A percentile compares a stretch with the other conserved stretches of the same genome.
Evolutionary conservation across 2,329 filamentous ascomycete species (phyloP).

Genomic region (Chaetomium sp.): DNA sequence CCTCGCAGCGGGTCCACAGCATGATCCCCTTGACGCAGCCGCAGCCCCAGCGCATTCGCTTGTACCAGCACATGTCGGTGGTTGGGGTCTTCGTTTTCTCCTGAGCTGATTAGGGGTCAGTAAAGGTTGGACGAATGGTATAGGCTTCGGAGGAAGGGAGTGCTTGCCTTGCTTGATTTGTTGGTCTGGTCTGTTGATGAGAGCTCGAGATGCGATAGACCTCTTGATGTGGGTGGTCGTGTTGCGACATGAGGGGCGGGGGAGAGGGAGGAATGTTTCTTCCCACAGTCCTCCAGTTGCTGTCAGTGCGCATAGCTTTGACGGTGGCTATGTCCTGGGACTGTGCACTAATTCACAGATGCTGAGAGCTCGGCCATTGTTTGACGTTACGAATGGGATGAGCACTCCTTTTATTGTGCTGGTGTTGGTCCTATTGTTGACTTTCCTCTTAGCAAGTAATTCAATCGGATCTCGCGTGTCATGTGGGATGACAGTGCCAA

Average conservation of each 20-base stretch:
- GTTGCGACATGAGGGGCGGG: neutral
- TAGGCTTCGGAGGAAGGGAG: neutral
- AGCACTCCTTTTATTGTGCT: neutral
- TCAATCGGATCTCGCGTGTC: neutral
- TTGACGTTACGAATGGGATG: neutral
- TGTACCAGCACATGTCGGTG: conserved; percentile 20
- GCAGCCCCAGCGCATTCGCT: conserved; percentile 22
- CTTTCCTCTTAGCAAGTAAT: neutral
- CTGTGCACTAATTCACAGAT: neutral
- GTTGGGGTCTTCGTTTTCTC: neutral
- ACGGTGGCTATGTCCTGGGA: neutral
- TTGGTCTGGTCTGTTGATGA: neutral
- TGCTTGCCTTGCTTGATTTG: neutral
- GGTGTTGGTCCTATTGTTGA: neutral
- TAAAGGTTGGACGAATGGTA: no score
- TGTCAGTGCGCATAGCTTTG: neutral
- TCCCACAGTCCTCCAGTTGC: neutral
- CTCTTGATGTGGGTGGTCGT: neutral
- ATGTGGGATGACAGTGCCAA: neutral
- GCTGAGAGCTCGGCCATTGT: neutral
- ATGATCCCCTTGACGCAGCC: conserved; percentile 11
- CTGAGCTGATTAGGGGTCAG: neutral
- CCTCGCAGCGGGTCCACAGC: conserved; percentile 5
- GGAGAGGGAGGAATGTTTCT: neutral
- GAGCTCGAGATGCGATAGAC: neutral